phyloP scores from a whole-genome alignment of 768 basidiomycete species.

The Leucocoprinus sp. region DNA sequence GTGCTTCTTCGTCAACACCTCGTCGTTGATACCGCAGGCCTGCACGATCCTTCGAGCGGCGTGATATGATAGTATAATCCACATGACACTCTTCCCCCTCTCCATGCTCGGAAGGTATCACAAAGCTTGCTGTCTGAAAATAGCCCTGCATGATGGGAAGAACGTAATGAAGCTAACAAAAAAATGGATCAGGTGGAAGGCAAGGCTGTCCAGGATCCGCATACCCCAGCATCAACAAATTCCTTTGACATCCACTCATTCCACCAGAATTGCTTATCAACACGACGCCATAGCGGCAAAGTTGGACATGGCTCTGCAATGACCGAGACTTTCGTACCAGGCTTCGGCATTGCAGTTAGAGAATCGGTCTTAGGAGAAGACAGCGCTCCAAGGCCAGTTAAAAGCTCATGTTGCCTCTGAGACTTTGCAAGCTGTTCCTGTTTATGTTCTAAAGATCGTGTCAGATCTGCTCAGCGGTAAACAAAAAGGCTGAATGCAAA shows the following conservation, averaged over 20 bases:
- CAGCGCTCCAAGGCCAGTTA: conserved; percentile 52
- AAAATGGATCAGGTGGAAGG: conserved; percentile 1
- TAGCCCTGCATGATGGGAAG: conserved; percentile 92
- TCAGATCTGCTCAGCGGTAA: conserved; percentile 47
- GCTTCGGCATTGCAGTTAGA: conserved; percentile 17
- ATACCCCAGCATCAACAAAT: conserved; percentile 81
- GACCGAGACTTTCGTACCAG: conserved; percentile 35
- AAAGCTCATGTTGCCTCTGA: conserved; percentile 48
- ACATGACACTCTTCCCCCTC: conserved; percentile 42
- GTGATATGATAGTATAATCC: conserved; percentile 77
- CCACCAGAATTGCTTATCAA: conserved; percentile 93
- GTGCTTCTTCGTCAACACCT: conserved; percentile 87
- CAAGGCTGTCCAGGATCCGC: conserved; percentile 15
- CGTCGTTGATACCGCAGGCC: conserved; percentile 92
- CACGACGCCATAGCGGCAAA: conserved; percentile 85
- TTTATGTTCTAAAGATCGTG: conserved; percentile 77
- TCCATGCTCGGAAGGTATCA: conserved; percentile 43
- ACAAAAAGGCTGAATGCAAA: neutral
- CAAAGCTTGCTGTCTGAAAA: conserved; percentile 69
- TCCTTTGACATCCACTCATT: conserved; percentile 83
- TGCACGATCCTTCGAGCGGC: conserved; percentile 82
- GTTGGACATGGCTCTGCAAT: conserved; percentile 67
- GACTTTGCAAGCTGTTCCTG: conserved; percentile 54
- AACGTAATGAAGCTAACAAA: conserved; percentile 68
- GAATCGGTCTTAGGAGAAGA: conserved; percentile 21